Base-by-base conservation (phyloP, 129 eudicot genomes). In the Flaveria ramosissima region DNA sequence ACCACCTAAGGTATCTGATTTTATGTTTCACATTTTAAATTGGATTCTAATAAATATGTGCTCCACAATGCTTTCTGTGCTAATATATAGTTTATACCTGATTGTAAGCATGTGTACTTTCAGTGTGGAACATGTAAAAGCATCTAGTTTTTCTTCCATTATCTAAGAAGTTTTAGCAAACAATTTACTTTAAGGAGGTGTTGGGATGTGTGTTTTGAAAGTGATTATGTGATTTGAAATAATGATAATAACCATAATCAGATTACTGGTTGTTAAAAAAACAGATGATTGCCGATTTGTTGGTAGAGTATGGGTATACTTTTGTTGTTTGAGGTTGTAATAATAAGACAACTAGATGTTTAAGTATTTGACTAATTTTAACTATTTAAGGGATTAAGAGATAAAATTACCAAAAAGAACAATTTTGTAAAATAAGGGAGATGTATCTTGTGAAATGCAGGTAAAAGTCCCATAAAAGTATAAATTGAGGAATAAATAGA, bases 1-100 rank as follows among this genome's bases (percentile, higher is more conserved):
- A 85, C 99, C 99, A 41, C 99, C 99, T 19, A 95, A 95, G 96
- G 99, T 95, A 88, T 13, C 13, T 55, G 46, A 42, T 30, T 50
- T 36, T 65, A 50, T 67, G 16, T 17, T 67, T 36, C 13, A 11
- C 64, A 0, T 50, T 4, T 30, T 50, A 43, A 46, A 48, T 32
- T 27, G 14, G 20, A 12, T 32, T 17, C 14, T 66, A 50, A 32
- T 36, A 48, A 32, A 21, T 52, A 43, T 46, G 7, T 61, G n/a
- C 7, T 61, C 45, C 71, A 19, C 24, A 60, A 43, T 60, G 70
- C 16, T 39, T 74, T 74, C 6, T 60, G 12, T 74, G 60, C 30
- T 74, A 24, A 43, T 74, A 21, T 10, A 43, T 45, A 14, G 78
- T 21, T 43, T 60, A 26, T 23, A 73, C 57, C 70, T 42, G 21